Evolutionary conservation across 345 rosid genomes (phyloP).

Genomic region (Acer negundo): DNA sequence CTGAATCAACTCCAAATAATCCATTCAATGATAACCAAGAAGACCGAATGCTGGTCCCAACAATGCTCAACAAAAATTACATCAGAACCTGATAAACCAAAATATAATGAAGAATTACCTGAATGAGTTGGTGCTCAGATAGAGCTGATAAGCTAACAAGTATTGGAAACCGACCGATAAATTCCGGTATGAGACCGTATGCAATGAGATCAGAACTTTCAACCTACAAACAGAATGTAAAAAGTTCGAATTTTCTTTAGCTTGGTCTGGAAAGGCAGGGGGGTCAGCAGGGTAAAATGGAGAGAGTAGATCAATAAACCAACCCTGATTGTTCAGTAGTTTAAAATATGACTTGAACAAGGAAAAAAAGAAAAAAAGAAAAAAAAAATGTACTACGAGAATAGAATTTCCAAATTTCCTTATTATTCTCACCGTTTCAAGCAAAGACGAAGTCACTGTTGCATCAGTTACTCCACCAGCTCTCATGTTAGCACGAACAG

Average conservation of each 20-base stretch:
- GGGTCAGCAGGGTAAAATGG: background rate
- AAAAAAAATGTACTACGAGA: background rate
- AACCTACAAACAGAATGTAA: conserved; percentile 50
- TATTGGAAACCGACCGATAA: conserved; percentile 92
- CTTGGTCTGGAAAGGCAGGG: background rate
- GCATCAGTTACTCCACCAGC: conserved; percentile 67
- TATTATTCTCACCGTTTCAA: conserved; percentile 69
- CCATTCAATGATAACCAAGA: conserved; percentile 8
- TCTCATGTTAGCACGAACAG: conserved; percentile 96
- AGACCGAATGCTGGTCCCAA: background rate
- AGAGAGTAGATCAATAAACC: background rate
- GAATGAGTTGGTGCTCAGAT: conserved; percentile 86
- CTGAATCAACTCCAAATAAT: background rate
- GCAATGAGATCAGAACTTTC: conserved; percentile 93
- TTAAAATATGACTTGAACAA: background rate
- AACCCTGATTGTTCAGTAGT: background rate
- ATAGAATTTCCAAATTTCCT: background rate
- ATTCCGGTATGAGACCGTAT: conserved; percentile 98
- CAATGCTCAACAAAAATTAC: background rate
- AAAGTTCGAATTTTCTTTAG: conserved; percentile 8
- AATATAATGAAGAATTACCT: conserved; percentile 42
- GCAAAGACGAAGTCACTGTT: conserved; percentile 77
- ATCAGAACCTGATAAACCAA: background rate
- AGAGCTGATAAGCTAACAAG: conserved; percentile 89
- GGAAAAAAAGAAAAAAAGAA: background rate